A percentile compares a stretch with the other conserved stretches of the same genome.
Conservation (phyloP, 2,329 filamentous ascomycete species). For the Microdochium paspali region DNA sequence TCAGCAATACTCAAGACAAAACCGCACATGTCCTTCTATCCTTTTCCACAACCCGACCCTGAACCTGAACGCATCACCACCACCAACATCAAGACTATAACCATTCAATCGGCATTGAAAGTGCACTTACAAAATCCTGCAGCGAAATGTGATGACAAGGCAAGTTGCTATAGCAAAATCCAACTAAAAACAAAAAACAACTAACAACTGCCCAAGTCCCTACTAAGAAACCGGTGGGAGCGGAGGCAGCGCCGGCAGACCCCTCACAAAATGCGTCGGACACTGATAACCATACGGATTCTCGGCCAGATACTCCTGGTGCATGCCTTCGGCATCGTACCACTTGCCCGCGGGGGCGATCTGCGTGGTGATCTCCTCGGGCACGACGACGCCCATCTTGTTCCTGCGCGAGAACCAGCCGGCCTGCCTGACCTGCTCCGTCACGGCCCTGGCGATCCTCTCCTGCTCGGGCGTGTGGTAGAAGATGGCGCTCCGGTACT, state of each 20-base stretch:
- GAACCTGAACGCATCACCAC: too few relatives aligned
- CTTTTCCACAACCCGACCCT: too few relatives aligned
- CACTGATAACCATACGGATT: slow-evolving; percentile 81
- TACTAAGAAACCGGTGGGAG: slow-evolving; percentile 21
- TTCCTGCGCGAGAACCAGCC: slow-evolving; percentile 56
- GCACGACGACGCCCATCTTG: slow-evolving; percentile 52
- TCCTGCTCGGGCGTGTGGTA: slow-evolving; percentile 79
- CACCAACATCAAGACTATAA: too few relatives aligned
- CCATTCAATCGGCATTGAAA: too few relatives aligned
- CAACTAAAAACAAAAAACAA: too few relatives aligned
- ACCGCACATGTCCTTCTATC: too few relatives aligned
- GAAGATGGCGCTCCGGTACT: slow-evolving; percentile 92
- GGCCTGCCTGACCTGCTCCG: slow-evolving; percentile 59
- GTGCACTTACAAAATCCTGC: too few relatives aligned
- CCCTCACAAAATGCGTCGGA: slow-evolving; percentile 59
- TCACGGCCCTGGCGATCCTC: slow-evolving; percentile 65
- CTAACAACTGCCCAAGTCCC: too few relatives aligned
- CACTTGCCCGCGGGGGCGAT: slow-evolving; percentile 70
- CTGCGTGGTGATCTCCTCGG: slow-evolving; percentile 43
- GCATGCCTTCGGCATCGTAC: slow-evolving; percentile 95
- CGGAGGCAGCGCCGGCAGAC: slow-evolving; percentile 47
- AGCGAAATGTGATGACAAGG: too few relatives aligned
- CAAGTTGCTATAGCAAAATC: too few relatives aligned
- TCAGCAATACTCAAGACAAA: too few relatives aligned
- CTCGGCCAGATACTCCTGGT: slow-evolving; percentile 67